phyloP scores from a whole-genome alignment of 306 rosid species.

The Sphenostylis stenocarpa region DNA sequence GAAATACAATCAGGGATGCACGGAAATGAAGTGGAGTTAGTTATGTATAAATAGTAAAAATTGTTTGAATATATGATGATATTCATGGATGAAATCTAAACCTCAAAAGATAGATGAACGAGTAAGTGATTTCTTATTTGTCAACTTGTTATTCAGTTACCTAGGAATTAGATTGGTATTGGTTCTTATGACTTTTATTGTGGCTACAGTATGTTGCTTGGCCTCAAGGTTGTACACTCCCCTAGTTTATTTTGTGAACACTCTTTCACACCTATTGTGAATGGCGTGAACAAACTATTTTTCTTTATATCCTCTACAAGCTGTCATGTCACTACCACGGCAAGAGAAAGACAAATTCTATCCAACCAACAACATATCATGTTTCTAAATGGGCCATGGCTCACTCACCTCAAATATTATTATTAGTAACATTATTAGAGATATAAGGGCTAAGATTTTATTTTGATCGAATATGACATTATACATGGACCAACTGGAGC shows the following conservation, averaged over 20 bases:
- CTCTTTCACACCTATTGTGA: neutral
- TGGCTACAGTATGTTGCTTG: neutral
- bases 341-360: constrained; percentile 11
- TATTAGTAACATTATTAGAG: neutral
- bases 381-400: neutral
- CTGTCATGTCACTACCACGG: neutral
- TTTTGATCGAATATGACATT: neutral
- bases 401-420: neutral
- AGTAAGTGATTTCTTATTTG: neutral
- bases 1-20: neutral
- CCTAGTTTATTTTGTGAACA: neutral
- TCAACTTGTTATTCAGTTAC: neutral
- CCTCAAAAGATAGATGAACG: neutral
- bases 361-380: neutral
- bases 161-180: neutral
- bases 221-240: neutral
- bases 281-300: neutral
- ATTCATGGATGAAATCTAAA: neutral
- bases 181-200: neutral
- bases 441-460: neutral
- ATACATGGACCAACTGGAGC: neutral
- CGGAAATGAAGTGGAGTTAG: neutral
- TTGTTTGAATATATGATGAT: neutral
- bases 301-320: neutral
- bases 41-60: neutral